These are phyloP conservation scores for Cynara cardunculus DNA, from an alignment of 129 eudicot genomes.

Conservation along the genomic window DNA sequence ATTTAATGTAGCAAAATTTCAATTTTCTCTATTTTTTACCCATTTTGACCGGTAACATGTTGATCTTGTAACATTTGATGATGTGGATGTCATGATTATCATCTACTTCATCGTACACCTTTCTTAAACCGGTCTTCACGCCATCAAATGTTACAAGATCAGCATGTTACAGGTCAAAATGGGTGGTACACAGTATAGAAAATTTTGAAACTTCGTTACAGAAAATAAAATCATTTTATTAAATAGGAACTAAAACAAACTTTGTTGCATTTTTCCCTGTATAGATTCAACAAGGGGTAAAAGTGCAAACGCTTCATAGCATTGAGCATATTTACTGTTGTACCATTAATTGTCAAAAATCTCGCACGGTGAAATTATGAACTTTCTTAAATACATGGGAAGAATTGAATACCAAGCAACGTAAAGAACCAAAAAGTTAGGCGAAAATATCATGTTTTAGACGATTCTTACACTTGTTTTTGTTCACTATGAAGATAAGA, in stretches of 20 bases:
- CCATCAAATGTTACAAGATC: neutral
- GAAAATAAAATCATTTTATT: too few species aligned
- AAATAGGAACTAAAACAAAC: too few species aligned
- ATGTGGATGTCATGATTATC: neutral
- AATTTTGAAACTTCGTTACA: too few species aligned
- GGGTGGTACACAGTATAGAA: too few species aligned
- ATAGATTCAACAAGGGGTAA: too few species aligned
- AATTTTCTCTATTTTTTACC: neutral
- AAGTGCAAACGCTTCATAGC: too few species aligned
- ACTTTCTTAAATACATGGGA: too few species aligned
- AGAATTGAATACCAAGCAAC: neutral
- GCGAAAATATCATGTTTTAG: neutral
- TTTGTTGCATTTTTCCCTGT: too few species aligned
- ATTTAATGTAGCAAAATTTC: neutral
- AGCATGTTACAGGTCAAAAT: neutral
- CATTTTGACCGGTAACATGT: too few species aligned
- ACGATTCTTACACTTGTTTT: conserved; percentile 72
- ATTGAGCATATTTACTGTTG: too few species aligned
- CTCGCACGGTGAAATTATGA: neutral
- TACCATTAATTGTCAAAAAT: too few species aligned
- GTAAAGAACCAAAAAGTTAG: too few species aligned
- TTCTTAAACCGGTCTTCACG: neutral
- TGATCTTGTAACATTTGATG: neutral
- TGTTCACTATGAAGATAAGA: conserved; percentile 95
- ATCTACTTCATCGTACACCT: neutral